These are phyloP conservation scores for Taphrina populina DNA, from an alignment of 1,139 yeast species.

Conservation along the genomic window DNA sequence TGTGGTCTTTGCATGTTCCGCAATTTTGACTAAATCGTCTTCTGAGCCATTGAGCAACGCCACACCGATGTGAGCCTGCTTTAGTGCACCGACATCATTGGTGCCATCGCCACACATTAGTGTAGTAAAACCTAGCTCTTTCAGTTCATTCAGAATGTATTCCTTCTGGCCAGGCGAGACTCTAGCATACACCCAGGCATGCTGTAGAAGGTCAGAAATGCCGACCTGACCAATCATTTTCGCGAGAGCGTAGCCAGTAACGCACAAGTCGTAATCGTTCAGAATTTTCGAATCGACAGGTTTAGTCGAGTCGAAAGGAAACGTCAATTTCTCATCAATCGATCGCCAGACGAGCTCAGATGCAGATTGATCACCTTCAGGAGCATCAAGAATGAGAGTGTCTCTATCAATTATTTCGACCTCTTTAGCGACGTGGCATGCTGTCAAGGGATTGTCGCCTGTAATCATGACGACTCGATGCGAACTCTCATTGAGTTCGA, in stretches of 20 bases:
- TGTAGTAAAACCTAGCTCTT: constrained; percentile 86
- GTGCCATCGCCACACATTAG: constrained; percentile 99
- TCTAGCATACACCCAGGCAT: constrained; percentile 97
- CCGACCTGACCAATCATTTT: constrained; percentile 58
- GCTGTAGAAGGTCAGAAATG: constrained; percentile 69
- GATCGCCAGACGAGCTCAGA: constrained; percentile 75
- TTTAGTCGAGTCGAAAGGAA: constrained; percentile 66
- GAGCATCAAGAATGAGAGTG: constrained; percentile 81
- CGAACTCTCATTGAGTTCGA: constrained; percentile 90
- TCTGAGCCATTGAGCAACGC: constrained; percentile 96
- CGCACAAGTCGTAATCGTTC: constrained; percentile 75
- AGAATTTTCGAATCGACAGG: constrained; percentile 53
- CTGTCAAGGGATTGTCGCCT: constrained; percentile 98
- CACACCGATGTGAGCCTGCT: constrained; percentile 97
- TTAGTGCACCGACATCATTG: constrained; percentile 97
- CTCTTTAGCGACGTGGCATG: constrained; percentile 94
- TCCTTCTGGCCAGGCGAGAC: constrained; percentile 97
- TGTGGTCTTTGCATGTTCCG: constrained; percentile 73
- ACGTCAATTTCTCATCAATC: constrained; percentile 69
- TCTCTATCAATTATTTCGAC: constrained; percentile 82
- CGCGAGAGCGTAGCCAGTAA: constrained; percentile 87
- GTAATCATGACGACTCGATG: constrained; percentile 97
- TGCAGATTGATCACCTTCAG: constrained; percentile 57
- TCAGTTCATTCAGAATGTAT: constrained; percentile 76
- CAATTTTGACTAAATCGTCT: constrained; percentile 85